Percentiles rank a stretch among this genome's conserved stretches.
Evolutionary conservation across 495 filamentous ascomycete species (phyloP).

Genomic region (Cercophora sp.): DNA sequence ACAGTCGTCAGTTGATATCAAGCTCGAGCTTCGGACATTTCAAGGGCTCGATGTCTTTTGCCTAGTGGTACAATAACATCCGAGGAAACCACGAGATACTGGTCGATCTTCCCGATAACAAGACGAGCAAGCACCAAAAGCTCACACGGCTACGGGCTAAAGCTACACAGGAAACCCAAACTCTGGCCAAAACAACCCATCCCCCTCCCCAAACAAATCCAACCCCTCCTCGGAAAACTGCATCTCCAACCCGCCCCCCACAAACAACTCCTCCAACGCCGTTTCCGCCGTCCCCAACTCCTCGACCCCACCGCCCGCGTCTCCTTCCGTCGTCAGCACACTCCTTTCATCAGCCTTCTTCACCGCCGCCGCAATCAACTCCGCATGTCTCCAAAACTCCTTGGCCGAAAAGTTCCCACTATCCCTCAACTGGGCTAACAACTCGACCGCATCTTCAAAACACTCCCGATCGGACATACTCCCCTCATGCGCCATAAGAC

Average conservation of each 20-base stretch:
- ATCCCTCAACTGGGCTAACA: conserved; percentile 5
- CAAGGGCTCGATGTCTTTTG: no score
- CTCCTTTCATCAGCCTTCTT: background rate
- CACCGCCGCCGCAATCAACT: background rate
- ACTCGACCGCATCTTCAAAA: conserved; percentile 1
- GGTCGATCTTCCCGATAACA: no score
- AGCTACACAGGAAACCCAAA: no score
- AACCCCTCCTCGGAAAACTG: background rate
- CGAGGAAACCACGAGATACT: no score
- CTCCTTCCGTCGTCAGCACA: background rate
- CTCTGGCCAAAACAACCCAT: conserved; percentile 8
- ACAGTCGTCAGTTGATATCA: no score
- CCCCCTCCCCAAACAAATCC: background rate
- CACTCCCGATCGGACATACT: background rate
- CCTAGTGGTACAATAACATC: no score
- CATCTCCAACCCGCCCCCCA: background rate
- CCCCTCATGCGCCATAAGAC: background rate
- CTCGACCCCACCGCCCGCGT: background rate
- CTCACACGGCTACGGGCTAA: no score
- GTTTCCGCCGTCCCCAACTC: background rate
- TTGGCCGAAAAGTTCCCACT: conserved; percentile 6
- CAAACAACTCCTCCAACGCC: background rate
- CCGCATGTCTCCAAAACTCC: conserved; percentile 5
- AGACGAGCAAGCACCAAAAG: no score
- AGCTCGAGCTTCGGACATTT: no score